These are phyloP conservation scores for Microsporum audouinii DNA, from an alignment of 2,329 filamentous ascomycete genomes.

Conservation along the genomic window DNA sequence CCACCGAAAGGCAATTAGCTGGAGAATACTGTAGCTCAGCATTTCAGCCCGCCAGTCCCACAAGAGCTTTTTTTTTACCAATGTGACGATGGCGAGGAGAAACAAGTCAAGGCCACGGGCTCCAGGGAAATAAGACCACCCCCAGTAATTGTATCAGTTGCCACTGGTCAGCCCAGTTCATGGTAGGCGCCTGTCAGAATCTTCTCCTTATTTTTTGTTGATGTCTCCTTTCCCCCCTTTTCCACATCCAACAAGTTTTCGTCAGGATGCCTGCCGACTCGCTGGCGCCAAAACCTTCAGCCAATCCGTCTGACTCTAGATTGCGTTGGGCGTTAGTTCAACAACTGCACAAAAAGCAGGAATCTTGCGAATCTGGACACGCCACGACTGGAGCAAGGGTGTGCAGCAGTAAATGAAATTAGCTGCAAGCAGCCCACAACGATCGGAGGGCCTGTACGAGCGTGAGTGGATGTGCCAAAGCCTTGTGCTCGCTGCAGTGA, in stretches of 20 bases:
- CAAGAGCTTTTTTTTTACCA: not conserved
- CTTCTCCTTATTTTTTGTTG: not conserved
- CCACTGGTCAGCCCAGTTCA: not conserved
- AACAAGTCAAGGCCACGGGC: not conserved
- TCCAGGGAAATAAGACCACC: not conserved
- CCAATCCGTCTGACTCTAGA: not conserved
- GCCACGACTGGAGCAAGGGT: not conserved
- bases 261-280: not conserved
- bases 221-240: not conserved
- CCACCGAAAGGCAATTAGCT: not conserved
- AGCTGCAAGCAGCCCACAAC: not conserved
- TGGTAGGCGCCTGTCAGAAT: not conserved
- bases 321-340: not conserved
- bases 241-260: not conserved
- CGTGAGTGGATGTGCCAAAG: slow-evolving; percentile 1
- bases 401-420: not conserved
- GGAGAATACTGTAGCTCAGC: not conserved
- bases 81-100: not conserved
- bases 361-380: slow-evolving; percentile 1
- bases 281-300: not conserved
- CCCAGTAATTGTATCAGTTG: not conserved
- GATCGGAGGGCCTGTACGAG: not conserved
- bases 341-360: not conserved
- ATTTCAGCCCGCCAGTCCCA: not conserved
- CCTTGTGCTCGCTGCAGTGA: not conserved